Evolutionary conservation across 768 basidiomycete genomes (phyloP), one percentile per base, ranked within the genome.

Genomic region (Butyriboletus loyo): DNA sequence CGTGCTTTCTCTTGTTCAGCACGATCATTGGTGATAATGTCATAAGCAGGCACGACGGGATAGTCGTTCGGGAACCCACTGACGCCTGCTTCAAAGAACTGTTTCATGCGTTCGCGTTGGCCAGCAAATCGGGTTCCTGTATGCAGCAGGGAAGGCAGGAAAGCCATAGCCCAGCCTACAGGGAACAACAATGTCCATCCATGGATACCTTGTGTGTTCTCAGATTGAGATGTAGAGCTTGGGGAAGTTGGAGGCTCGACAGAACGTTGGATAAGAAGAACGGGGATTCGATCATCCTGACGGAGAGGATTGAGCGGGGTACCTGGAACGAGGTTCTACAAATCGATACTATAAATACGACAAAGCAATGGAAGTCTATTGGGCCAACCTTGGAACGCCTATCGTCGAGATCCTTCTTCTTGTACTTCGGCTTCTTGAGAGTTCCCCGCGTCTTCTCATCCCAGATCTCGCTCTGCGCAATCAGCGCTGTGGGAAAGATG

Each of bases 161-260:
- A 92, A 1, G 94, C 78, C 86, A 93, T 96, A 0, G 82, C 80
- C 93, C 94, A 98, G 13, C 92, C 93, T 1, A 83, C 75, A 4
- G 96, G 96, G 30, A 96, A 67, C 41, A 97, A 75, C 9, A 99
- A 72, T 8, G 86, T 92, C 87, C 91, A 97, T 35, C 95, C 94
- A 60, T 93, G 85, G 28, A 92, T 72, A 1, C 77, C 73, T 57
- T 75, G 73, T 10, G 62, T 67, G 2, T 43, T 51, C 38, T 70
- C 66, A 15, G 67, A 61, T 34, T 53, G 54, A 8, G 65, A 60
- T 15, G 61, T 53, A 36, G 52, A 53, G 15, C 19, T 5, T 1
- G 54, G 25, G 51, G 63, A 43, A 14, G 62, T 48, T 3, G 69
- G 31, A 1, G 50, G 60, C 55, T 84, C 82, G 21, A 90, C 61